Percentiles rank a stretch among this genome's conserved stretches.
Evolutionary conservation across 2,329 filamentous ascomycete species (phyloP).

Genomic region (Tolypocladium album): DNA sequence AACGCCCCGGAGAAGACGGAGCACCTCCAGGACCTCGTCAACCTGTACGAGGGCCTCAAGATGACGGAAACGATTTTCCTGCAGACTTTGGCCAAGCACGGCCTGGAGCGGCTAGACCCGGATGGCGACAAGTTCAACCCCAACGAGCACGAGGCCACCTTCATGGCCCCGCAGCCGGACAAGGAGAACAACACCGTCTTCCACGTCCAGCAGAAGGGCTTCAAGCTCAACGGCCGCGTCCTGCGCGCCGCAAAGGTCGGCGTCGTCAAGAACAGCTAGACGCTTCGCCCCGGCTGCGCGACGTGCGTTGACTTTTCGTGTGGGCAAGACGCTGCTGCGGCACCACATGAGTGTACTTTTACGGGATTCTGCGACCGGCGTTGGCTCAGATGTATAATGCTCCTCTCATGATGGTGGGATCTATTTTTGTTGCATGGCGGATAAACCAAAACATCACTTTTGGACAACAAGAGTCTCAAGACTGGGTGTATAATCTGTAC

Average conservation of each 20-base stretch:
- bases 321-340: background rate
- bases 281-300: background rate
- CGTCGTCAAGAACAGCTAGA: slow-evolving; percentile 72
- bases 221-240: slow-evolving; percentile 82
- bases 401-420: slow-evolving; percentile 30
- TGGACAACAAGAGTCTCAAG: slow-evolving; percentile 5
- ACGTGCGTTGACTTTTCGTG: background rate
- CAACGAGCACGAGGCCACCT: slow-evolving; percentile 92
- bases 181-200: slow-evolving; percentile 90
- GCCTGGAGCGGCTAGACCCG: slow-evolving; percentile 81
- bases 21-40: slow-evolving; percentile 59
- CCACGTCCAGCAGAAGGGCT: slow-evolving; percentile 90
- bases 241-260: slow-evolving; percentile 91
- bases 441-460: slow-evolving; percentile 5
- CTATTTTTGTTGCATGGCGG: slow-evolving; percentile 14
- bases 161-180: slow-evolving; percentile 77
- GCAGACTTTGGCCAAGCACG: slow-evolving; percentile 84
- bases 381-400: slow-evolving; percentile 31
- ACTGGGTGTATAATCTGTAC: slow-evolving; percentile 7
- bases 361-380: slow-evolving; percentile 17
- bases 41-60: slow-evolving; percentile 79
- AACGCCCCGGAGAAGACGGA: slow-evolving; percentile 36
- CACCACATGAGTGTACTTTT: slow-evolving; percentile 1
- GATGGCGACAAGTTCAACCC: slow-evolving; percentile 84
- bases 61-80: slow-evolving; percentile 92